These are phyloP conservation scores for Myrica gale DNA, from an alignment of 306 rosid species.

Conservation along the genomic window DNA sequence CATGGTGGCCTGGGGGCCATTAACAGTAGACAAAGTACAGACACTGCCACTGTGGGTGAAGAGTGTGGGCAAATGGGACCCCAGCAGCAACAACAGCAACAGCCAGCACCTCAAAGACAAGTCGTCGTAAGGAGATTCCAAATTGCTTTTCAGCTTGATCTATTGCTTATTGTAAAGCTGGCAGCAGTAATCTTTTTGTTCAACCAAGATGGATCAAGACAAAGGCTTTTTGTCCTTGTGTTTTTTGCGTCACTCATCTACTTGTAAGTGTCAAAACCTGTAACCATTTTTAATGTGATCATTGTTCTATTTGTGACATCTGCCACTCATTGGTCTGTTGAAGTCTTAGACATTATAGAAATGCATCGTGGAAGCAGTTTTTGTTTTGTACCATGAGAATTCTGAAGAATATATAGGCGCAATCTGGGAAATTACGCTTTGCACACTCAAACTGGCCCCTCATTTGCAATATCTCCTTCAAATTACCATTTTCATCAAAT, in stretches of 20 bases:
- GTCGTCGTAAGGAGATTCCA: slow-evolving; percentile 84
- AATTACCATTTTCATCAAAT: no score
- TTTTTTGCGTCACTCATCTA: slow-evolving; percentile 75
- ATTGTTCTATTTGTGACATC: slow-evolving; percentile 10
- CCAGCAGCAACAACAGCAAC: slow-evolving; percentile 66
- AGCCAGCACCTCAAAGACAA: slow-evolving; percentile 77
- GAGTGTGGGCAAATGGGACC: slow-evolving; percentile 72
- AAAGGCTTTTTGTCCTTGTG: slow-evolving; percentile 80
- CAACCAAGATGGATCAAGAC: slow-evolving; percentile 97
- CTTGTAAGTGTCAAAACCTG: slow-evolving; percentile 56
- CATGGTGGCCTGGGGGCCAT: slow-evolving; percentile 27
- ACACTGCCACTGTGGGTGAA: slow-evolving; percentile 52
- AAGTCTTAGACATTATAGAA: background rate
- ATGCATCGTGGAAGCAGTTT: slow-evolving; percentile 14
- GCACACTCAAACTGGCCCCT: no score
- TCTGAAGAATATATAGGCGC: no score
- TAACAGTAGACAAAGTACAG: slow-evolving; percentile 55
- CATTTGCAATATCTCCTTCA: no score
- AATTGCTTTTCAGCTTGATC: slow-evolving; percentile 87
- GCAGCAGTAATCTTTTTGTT: slow-evolving; percentile 90
- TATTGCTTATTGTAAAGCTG: slow-evolving; percentile 83
- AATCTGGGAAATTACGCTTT: no score
- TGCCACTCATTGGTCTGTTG: slow-evolving; percentile 7
- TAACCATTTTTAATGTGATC: background rate
- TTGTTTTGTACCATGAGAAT: background rate